Percentiles rank a stretch among this genome's conserved stretches.
Conservation (phyloP, 192 early-diverging fungal species). For the Linnemannia exigua region DNA sequence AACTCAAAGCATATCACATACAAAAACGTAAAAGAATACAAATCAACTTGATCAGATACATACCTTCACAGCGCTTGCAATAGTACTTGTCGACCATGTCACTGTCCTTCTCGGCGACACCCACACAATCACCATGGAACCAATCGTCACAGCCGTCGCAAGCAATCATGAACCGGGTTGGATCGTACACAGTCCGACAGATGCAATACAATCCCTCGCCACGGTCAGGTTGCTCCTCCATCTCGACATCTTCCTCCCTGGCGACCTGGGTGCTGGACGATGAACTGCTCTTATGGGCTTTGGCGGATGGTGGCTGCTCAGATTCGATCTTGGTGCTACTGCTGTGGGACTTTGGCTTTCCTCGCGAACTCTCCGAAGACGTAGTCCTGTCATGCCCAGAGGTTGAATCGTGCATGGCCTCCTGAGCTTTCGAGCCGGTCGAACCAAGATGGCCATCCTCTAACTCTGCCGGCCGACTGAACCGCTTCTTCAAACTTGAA, state of each 20-base stretch:
- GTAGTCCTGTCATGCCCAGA: neutral
- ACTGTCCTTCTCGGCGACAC: constrained; percentile 68
- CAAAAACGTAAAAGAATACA: constrained; percentile 9
- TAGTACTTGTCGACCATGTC: constrained; percentile 73
- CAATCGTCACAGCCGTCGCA: constrained; percentile 84
- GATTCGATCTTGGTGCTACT: neutral
- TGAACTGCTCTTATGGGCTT: neutral
- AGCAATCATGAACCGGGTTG: constrained; percentile 77
- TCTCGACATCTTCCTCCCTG: neutral
- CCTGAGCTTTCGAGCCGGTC: neutral
- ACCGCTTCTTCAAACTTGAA: constrained; percentile 37
- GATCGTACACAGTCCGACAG: constrained; percentile 70
- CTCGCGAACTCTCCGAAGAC: neutral
- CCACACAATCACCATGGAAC: constrained; percentile 84
- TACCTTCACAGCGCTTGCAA: constrained; percentile 74
- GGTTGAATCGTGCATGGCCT: neutral
- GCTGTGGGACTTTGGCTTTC: neutral
- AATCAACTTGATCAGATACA: neutral
- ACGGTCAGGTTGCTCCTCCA: neutral
- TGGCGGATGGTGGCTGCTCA: neutral
- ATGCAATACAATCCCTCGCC: constrained; percentile 68
- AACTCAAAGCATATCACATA: no score
- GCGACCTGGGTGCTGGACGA: neutral
- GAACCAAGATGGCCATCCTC: neutral
- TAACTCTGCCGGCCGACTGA: constrained; percentile 16